These are phyloP conservation scores for Tetragonia tetragonoides DNA, from an alignment of 148 eudicot genomes.

Conservation along the genomic window DNA sequence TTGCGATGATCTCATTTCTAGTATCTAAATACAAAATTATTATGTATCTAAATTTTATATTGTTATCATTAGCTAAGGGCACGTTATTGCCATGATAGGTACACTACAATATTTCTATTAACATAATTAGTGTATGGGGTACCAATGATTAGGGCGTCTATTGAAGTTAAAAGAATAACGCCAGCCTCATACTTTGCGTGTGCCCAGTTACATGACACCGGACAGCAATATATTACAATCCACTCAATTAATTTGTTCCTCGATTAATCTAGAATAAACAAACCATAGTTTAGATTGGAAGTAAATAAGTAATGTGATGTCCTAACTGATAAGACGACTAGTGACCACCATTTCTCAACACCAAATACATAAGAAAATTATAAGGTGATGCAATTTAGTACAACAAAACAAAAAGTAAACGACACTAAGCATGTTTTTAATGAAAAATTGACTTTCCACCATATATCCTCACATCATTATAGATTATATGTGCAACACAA, in stretches of 20 bases:
- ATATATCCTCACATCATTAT: too few species aligned
- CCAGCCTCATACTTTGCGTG: constrained; percentile 6
- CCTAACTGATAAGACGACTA: background rate
- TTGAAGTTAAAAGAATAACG: background rate
- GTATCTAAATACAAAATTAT: too few species aligned
- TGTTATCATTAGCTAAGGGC: background rate
- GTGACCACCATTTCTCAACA: background rate
- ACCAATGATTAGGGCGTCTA: background rate
- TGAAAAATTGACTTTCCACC: too few species aligned
- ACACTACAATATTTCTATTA: background rate
- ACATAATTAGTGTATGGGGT: background rate
- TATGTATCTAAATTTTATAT: background rate
- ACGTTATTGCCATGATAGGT: background rate
- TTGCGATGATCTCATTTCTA: too few species aligned
- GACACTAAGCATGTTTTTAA: too few species aligned
- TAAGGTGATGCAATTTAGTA: too few species aligned
- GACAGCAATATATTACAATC: background rate
- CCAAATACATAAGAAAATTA: background rate
- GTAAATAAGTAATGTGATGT: too few species aligned
- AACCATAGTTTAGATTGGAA: background rate
- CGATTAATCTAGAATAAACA: constrained; percentile 5
- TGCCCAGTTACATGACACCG: background rate
- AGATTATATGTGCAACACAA: too few species aligned
- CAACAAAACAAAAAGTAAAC: too few species aligned
- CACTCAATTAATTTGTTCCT: background rate